phyloP scores from a whole-genome alignment of 805 yeast genomes.

The Yamadazyma ubonensis region DNA sequence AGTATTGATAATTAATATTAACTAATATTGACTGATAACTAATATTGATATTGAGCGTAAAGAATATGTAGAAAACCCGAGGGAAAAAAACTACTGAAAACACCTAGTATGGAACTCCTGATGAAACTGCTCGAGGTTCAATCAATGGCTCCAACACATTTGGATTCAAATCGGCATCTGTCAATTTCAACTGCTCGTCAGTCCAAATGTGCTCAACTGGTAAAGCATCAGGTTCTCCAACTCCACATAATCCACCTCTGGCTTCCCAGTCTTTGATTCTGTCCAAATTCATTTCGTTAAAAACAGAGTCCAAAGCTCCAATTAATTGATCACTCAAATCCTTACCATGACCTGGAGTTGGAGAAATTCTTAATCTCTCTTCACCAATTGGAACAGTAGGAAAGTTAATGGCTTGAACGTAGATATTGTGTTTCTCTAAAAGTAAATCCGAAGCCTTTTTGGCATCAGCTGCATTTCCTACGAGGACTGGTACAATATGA shows the following conservation, averaged over 20 bases:
- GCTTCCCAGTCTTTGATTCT: conserved; percentile 75
- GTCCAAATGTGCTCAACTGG: conserved; percentile 80
- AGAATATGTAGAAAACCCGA: conserved; percentile 1
- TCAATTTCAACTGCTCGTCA: conserved; percentile 66
- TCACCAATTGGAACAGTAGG: conserved; percentile 97
- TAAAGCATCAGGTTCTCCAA: conserved; percentile 56
- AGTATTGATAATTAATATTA: too few relatives aligned
- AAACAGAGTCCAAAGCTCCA: conserved; percentile 76
- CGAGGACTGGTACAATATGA: conserved; percentile 92
- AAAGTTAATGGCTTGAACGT: conserved; percentile 97
- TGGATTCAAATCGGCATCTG: conserved; percentile 60
- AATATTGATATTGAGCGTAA: conserved; percentile 3
- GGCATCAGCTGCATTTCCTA: conserved; percentile 93
- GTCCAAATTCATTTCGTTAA: conserved; percentile 69
- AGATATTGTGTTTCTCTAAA: conserved; percentile 79
- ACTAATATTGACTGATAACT: too few relatives aligned
- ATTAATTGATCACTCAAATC: conserved; percentile 75
- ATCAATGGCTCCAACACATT: conserved; percentile 66
- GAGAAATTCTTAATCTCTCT: conserved; percentile 96
- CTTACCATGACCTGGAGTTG: conserved; percentile 92
- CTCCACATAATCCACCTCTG: conserved; percentile 89
- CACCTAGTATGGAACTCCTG: conserved; percentile 48
- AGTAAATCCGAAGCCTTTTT: conserved; percentile 87
- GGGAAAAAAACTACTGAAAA: not conserved
- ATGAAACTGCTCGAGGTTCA: conserved; percentile 64